A percentile compares a stretch with the other conserved stretches of the same genome.
Conservation (phyloP, 2,329 filamentous ascomycete genomes). For the Hypoxylon sp. region DNA sequence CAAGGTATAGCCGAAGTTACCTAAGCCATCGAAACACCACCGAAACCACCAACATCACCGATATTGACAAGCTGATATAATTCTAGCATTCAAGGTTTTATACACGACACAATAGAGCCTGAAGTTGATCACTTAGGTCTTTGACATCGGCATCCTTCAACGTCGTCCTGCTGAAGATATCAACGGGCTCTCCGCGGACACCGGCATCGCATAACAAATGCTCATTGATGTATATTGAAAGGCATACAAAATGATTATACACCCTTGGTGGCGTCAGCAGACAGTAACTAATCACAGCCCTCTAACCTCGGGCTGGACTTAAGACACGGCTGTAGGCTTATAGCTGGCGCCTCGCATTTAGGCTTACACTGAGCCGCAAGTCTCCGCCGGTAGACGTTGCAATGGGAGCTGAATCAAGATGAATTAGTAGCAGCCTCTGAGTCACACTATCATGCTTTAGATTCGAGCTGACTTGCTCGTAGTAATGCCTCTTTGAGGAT, state of each 20-base stretch:
- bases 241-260: neutral
- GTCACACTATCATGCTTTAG: neutral
- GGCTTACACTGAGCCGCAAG: neutral
- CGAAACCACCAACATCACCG: neutral
- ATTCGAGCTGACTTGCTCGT: neutral
- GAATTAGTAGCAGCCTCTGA: neutral
- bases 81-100: neutral
- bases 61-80: neutral
- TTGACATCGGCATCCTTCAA: neutral
- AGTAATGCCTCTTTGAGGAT: neutral
- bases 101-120: neutral
- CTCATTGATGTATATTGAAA: neutral
- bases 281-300: neutral
- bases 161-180: neutral
- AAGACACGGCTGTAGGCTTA: conserved; percentile 18
- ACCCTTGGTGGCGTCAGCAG: neutral
- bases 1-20: neutral
- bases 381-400: neutral
- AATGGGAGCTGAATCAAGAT: neutral
- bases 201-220: neutral
- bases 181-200: neutral
- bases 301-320: conserved; percentile 14
- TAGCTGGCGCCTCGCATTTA: neutral
- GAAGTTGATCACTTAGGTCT: neutral
- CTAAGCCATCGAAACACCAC: neutral